phyloP scores from a whole-genome alignment of 2,329 filamentous ascomycete genomes.

The Talaromyces sp. region DNA sequence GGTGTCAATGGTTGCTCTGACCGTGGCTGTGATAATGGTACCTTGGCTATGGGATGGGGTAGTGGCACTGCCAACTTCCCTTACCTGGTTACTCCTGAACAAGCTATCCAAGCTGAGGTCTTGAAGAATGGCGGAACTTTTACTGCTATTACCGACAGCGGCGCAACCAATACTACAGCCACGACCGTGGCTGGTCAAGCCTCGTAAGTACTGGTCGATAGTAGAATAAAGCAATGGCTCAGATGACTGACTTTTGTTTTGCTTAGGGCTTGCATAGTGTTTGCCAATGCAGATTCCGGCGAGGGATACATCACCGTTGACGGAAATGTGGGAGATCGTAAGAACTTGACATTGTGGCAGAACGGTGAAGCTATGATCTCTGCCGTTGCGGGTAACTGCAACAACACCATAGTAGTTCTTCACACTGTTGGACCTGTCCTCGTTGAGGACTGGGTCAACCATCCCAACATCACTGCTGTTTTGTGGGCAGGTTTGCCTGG shows the following conservation, averaged over 20 bases:
- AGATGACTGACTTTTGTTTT: background rate
- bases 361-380: conserved; percentile 76
- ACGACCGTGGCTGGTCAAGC: conserved; percentile 50
- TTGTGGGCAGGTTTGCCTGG: conserved; percentile 73
- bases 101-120: conserved; percentile 64
- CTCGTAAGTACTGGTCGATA: conserved; percentile 24
- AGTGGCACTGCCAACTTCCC: conserved; percentile 60
- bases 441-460: conserved; percentile 58
- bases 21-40: conserved; percentile 60
- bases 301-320: conserved; percentile 84
- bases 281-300: conserved; percentile 81
- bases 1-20: conserved; percentile 79
- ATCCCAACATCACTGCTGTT: conserved; percentile 70
- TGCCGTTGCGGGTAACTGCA: conserved; percentile 71
- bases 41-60: conserved; percentile 62
- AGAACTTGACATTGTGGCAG: conserved; percentile 88
- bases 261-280: conserved; percentile 63
- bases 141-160: conserved; percentile 57
- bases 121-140: conserved; percentile 65
- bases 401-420: conserved; percentile 89
- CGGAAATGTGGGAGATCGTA: conserved; percentile 81
- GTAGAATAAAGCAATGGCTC: background rate
- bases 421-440: conserved; percentile 81
- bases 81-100: conserved; percentile 60
- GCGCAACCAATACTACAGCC: conserved; percentile 50